Base-by-base conservation (phyloP, 495 filamentous ascomycete species). In the Penicillium atrosanguineum region DNA sequence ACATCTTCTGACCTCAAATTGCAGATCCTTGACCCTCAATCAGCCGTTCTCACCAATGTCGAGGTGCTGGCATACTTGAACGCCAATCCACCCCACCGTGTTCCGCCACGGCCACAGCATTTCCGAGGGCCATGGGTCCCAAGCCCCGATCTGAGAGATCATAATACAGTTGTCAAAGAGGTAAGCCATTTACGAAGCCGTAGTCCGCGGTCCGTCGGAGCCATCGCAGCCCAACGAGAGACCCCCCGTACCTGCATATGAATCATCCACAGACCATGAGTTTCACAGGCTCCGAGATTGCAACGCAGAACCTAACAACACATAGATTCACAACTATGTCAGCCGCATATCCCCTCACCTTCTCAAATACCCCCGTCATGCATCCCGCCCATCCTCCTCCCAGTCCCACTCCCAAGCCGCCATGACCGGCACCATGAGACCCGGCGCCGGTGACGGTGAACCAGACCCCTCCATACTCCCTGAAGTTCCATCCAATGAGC, bases 21-120 rank as follows among this genome's bases (percentile, higher is more conserved):
- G 7, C 21, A 87, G 80, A 79, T 88, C 44, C 70, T 87, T 50
- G 83, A 85, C 64, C 76, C 83, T 29, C 80, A 85, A 72, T 77
- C 78, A 44, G 82, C 82, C 18, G 75, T 74, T 44, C 76, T 87
- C 67, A 83, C 83, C 58, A 87, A 87, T 63, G 73, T 83, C 53
- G 85, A 88, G 69, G 85, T 88, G 52, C 75, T 81, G 29, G 64
- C 75, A 18, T 83, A 86, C 63, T 61, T 88, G 46, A 71, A 65
- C 0, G 65, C 74, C 28, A 78, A 76, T 48, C 73, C 75, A 39
- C 75, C 73, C 44, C 69, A 71, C 60, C 68, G 69, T 49, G 67
- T 73, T 6, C 70, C 73, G 1, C 71, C 69, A 49, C 67, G 69
- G 20, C 74, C 72, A 28, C 69, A 67, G 41, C 69, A 70, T 40